A percentile compares a stretch with the other conserved stretches of the same genome.
These are phyloP conservation scores for Serendipita vermifera DNA, from an alignment of 768 basidiomycete species.

Conservation along the genomic window DNA sequence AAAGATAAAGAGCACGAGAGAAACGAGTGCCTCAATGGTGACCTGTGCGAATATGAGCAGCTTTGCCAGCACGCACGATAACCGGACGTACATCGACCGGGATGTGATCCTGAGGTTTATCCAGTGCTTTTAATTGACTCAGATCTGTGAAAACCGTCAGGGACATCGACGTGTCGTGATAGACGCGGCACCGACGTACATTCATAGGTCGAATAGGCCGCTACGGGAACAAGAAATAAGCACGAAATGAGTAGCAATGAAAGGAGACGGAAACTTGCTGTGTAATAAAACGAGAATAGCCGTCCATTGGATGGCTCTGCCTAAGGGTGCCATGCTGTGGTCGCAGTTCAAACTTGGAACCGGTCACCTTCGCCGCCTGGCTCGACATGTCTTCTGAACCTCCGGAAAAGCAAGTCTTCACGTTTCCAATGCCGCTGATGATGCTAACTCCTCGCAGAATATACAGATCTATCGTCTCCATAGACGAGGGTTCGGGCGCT, in stretches of 20 bases:
- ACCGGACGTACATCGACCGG: constrained; percentile 42
- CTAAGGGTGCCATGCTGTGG: neutral
- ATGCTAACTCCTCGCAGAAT: too few species aligned
- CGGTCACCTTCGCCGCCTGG: too few species aligned
- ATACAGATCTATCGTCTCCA: neutral
- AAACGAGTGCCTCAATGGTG: constrained; percentile 48
- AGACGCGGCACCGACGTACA: neutral
- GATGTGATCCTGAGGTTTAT: constrained; percentile 50
- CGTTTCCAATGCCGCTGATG: too few species aligned
- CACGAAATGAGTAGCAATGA: neutral
- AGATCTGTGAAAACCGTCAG: constrained; percentile 36
- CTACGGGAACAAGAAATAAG: neutral
- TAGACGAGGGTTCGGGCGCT: neutral
- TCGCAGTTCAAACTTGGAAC: constrained; percentile 3
- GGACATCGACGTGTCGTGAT: constrained; percentile 11
- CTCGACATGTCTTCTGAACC: too few species aligned
- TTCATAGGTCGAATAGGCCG: constrained; percentile 6
- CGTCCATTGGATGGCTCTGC: neutral
- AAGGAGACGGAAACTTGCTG: neutral
- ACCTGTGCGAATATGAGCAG: constrained; percentile 33
- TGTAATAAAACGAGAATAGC: neutral
- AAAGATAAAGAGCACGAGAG: constrained; percentile 52
- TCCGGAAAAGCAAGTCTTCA: too few species aligned
- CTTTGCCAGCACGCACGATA: neutral
- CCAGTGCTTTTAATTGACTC: constrained; percentile 63